Base-by-base conservation (phyloP, 768 basidiomycete species). In the Suillus americanus region DNA sequence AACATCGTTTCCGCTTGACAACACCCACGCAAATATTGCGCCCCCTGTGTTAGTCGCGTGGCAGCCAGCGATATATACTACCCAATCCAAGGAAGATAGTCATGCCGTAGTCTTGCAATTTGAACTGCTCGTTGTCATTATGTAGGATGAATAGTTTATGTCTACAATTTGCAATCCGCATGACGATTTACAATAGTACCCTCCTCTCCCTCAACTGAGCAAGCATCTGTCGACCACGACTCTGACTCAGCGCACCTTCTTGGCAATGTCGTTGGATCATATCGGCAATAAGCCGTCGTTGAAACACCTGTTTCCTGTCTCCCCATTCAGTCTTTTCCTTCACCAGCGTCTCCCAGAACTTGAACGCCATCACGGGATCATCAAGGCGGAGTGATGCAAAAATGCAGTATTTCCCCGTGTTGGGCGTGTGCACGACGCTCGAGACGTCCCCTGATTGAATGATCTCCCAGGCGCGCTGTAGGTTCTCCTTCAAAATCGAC, bases 271-370 rank as follows among this genome's bases (percentile, higher is more conserved):
- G 65, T n/a, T 68, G 68, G n/a, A 86, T 71, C 67, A 72, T 68
- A 8, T 59, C 23, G 54, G 72, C 75, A 46, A 90, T 83, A 28
- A 72, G 71, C 1, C 71, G 65, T 61, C 89, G 85, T 67, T 81
- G 70, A 41, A 60, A 62, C 33, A 60, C 65, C 67, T 88, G 86
- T 69, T 82, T 79, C 23, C 23, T 35, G 70, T 88, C 86, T 6
- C 71, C 67, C 84, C 84, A 85, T 62, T 83, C 77, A 7, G 81
- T 75, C 72, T 76, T 81, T 33, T 72, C 71, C 64, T 72, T 77
- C 14, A 90, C 59, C 64, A 89, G 73, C 57, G 73, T 67, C 56
- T 73, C 68, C 89, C 89, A 91, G 72, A 90, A 89, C 53, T 75
- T 74, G 77, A 80, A 89, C 1, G 88, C 90, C 75, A 86, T 73